These are phyloP conservation scores for Salix udensis DNA, from an alignment of 345 rosid species.

Conservation along the genomic window DNA sequence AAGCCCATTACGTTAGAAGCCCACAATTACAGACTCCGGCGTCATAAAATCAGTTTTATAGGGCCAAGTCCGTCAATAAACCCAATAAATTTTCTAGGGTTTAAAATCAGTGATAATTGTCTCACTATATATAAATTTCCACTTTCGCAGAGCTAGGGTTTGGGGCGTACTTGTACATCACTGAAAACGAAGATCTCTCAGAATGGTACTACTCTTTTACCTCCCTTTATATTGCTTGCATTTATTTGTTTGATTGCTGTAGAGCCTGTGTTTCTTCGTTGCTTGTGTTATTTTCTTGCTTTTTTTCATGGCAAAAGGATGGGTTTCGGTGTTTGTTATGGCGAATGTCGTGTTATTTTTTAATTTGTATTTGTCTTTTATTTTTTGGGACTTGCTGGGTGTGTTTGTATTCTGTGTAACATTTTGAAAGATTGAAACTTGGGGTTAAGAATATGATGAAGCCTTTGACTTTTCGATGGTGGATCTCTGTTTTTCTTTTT, in stretches of 20 bases:
- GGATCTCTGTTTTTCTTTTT: background rate
- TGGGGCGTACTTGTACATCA: background rate
- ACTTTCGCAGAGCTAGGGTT: background rate
- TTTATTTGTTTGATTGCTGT: background rate
- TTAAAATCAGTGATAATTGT: background rate
- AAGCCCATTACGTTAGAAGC: background rate
- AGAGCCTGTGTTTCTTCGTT: background rate
- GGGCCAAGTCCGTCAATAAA: background rate
- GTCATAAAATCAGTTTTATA: background rate
- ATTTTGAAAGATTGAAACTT: background rate
- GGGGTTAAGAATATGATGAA: background rate
- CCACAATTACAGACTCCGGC: background rate
- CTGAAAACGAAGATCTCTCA: background rate
- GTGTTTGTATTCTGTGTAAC: background rate
- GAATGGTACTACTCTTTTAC: background rate
- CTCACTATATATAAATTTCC: background rate
- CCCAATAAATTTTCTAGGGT: constrained; percentile 1
- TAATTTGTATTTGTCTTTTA: background rate
- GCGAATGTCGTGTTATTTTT: background rate
- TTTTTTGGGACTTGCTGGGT: background rate
- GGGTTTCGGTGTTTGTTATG: background rate
- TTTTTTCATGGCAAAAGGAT: background rate
- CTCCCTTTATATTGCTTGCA: background rate
- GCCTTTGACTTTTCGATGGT: background rate
- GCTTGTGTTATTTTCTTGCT: background rate